These are phyloP conservation scores for Bauhinia variegata DNA, from an alignment of 306 rosid species.

Conservation along the genomic window DNA sequence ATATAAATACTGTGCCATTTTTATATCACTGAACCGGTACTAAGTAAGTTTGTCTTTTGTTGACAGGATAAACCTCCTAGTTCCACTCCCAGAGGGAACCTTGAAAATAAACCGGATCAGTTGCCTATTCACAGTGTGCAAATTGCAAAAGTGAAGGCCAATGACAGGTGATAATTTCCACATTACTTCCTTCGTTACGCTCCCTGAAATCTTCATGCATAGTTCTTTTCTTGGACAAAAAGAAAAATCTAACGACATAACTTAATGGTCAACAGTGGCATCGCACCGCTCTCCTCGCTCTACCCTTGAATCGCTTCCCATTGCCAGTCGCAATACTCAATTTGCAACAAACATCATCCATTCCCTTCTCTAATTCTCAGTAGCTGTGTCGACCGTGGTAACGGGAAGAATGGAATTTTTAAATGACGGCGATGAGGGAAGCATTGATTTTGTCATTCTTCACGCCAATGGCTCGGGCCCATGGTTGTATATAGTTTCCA, in stretches of 20 bases:
- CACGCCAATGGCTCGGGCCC: constrained; percentile 26
- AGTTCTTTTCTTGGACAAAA: constrained; percentile 43
- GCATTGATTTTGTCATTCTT: constrained; percentile 3
- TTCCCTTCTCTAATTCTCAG: constrained; percentile 33
- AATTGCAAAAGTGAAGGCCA: constrained; percentile 46
- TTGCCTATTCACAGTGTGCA: constrained; percentile 40
- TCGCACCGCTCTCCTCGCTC: constrained; percentile 44
- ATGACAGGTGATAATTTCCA: constrained; percentile 50
- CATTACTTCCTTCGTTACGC: not conserved
- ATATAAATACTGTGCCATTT: constrained; percentile 23
- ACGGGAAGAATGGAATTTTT: constrained; percentile 25
- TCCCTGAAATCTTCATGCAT: constrained; percentile 42
- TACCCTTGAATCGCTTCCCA: constrained; percentile 43
- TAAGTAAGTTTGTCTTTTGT: constrained; percentile 29
- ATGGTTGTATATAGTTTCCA: constrained; percentile 14
- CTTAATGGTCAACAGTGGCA: constrained; percentile 46
- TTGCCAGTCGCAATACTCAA: constrained; percentile 34
- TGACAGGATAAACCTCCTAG: constrained; percentile 62
- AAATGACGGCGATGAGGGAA: constrained; percentile 39
- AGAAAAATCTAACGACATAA: constrained; percentile 38
- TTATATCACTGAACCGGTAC: constrained; percentile 13
- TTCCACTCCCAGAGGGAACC: constrained; percentile 61
- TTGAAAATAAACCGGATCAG: constrained; percentile 54
- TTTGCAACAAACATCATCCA: constrained; percentile 29
- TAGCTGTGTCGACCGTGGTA: constrained; percentile 36